These are phyloP conservation scores for Mollisiaceae sp. DNA, from an alignment of 2,329 filamentous ascomycete genomes.

Conservation along the genomic window DNA sequence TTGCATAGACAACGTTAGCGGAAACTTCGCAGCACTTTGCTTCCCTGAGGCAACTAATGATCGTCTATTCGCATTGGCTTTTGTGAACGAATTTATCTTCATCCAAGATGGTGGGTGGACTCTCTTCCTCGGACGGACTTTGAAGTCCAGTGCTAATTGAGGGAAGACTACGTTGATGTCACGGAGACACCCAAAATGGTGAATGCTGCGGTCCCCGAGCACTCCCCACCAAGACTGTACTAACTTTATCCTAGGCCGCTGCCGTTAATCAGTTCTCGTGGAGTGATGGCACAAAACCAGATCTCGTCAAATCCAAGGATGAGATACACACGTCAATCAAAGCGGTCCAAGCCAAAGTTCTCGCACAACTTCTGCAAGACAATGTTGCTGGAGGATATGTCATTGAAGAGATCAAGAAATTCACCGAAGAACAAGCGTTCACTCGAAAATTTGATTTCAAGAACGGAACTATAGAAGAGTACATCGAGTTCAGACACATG, in stretches of 20 bases:
- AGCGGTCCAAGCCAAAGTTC: not conserved
- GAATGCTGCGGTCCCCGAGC: no score
- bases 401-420: conserved; percentile 2
- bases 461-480: not conserved
- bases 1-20: not conserved
- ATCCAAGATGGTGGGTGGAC: not conserved
- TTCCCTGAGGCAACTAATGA: not conserved
- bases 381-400: not conserved
- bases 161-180: not conserved
- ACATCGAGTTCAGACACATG: conserved; percentile 3
- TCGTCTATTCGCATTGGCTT: not conserved
- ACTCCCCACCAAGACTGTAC: not conserved
- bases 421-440: conserved; percentile 1
- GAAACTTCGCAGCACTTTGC: not conserved
- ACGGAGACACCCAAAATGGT: not conserved
- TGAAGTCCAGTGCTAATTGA: not conserved
- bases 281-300: not conserved
- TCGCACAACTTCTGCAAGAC: not conserved
- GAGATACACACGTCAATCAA: not conserved
- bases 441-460: not conserved
- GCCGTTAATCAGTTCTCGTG: not conserved
- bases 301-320: not conserved
- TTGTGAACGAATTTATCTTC: conserved; percentile 7
- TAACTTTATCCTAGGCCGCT: not conserved
- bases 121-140: not conserved